Base-by-base conservation (phyloP, 352 stramenopile species). In the Pythium plurisporium region DNA sequence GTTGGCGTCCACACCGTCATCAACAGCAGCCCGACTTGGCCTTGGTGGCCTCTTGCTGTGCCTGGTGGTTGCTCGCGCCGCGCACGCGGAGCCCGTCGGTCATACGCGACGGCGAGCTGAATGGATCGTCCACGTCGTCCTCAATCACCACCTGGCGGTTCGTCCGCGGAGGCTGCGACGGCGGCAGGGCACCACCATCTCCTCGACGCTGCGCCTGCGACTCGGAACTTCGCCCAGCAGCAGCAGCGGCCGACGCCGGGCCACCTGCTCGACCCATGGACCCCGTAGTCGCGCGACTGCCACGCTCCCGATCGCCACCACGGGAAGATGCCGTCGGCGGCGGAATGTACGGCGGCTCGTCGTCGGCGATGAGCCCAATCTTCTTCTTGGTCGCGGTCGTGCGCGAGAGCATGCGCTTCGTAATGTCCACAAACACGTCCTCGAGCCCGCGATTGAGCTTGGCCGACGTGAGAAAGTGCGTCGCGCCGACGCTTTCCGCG, bases 371-470 rank as follows among this genome's bases (percentile, higher is more conserved):
- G 7, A 94, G 65, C 36, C 82, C 73, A 42, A 73, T 89, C 54
- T 75, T 87, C 65, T 94, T 94, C 55, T 82, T 85, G 66, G 91
- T 94, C 43, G 64, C 72, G 29, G 61, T 61, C 43, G 69, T 73
- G 49, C 82, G 84, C 31, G 55, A 54, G 26, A 95, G 67, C 80
- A 95, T 94, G 49, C 82, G 78, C 63, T 88, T 90, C 46, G 83
- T 90, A 49, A 97, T 67, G 49, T 93, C 81, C 37, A 96, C 74
- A 73, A 98, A 98, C 41, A 90, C 86, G 43, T 97, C 88, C 30
- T 98, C 88, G 2, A 98, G 65, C 8, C 89, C 88, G 43, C 84
- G 74, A 70, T 96, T 96, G n/a, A 94, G 73, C 59, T 98, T 97
- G 26, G 91, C 91, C 8, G 84, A 96, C 43, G 91, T 97, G 60